Conservation (phyloP, 805 yeast genomes). For the Ogataea pilisensis region DNA sequence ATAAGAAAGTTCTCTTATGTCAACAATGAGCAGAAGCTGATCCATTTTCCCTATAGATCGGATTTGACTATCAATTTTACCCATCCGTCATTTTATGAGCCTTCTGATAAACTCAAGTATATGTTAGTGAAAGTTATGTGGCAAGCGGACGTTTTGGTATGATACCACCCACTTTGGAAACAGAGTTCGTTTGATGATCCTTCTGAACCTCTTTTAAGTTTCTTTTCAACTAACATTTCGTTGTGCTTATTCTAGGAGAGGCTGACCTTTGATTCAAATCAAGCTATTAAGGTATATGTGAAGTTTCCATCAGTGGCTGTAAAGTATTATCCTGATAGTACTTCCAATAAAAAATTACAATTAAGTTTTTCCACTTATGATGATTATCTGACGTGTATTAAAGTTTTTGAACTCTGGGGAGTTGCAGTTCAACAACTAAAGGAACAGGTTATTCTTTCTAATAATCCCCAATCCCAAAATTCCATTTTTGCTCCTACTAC, state of each 20-base stretch:
- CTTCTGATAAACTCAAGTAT: constrained; percentile 1
- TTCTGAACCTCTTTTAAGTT: too few relatives aligned
- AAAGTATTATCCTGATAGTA: constrained; percentile 15
- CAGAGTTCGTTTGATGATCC: too few relatives aligned
- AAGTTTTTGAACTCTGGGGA: constrained; percentile 12
- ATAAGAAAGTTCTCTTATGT: constrained; percentile 20
- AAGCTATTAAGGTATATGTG: constrained; percentile 17
- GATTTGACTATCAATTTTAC: constrained; percentile 18
- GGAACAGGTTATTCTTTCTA: background rate
- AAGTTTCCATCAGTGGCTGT: constrained; percentile 24
- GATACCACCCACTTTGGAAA: constrained; percentile 1
- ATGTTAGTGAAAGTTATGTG: constrained; percentile 19
- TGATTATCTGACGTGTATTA: constrained; percentile 14
- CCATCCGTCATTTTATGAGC: background rate
- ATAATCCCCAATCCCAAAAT: constrained; percentile 1
- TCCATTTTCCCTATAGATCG: constrained; percentile 24
- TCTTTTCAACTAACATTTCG: too few relatives aligned
- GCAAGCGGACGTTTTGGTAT: constrained; percentile 21
- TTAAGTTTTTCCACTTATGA: constrained; percentile 12
- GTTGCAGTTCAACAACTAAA: constrained; percentile 12
- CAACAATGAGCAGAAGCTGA: constrained; percentile 18
- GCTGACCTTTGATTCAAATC: constrained; percentile 16
- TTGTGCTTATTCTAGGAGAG: too few relatives aligned
- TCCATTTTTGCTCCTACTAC: background rate
- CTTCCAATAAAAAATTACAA: constrained; percentile 17